Conservation (phyloP, 192 early-diverging fungal genomes). For the Backusella luteola region DNA sequence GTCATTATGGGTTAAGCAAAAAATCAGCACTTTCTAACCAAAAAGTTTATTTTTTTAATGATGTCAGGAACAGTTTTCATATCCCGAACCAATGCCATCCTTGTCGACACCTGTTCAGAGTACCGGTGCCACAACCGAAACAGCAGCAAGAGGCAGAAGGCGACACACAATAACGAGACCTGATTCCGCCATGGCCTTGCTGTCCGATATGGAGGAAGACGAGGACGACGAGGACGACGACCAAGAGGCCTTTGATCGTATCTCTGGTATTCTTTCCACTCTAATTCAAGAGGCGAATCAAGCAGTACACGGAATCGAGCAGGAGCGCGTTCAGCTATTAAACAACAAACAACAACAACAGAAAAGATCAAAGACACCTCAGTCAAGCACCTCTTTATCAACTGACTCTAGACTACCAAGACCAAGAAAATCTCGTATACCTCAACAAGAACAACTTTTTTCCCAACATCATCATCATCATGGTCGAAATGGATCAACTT, state of each 20-base stretch:
- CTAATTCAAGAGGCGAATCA: constrained; percentile 33
- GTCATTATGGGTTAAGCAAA: background rate
- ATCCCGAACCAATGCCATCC: constrained; percentile 20
- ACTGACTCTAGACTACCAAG: constrained; percentile 12
- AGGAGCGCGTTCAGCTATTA: constrained; percentile 6
- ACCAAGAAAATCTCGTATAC: constrained; percentile 1
- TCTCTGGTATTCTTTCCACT: constrained; percentile 31
- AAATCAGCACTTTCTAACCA: background rate
- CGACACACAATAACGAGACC: constrained; percentile 12
- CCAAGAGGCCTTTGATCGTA: constrained; percentile 26
- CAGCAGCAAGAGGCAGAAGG: background rate
- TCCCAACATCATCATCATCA: background rate
- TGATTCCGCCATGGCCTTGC: constrained; percentile 17
- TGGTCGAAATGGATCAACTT: background rate
- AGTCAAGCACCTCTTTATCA: background rate
- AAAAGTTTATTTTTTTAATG: background rate
- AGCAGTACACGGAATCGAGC: constrained; percentile 23
- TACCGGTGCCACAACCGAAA: background rate
- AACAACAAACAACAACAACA: background rate
- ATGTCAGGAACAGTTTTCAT: background rate
- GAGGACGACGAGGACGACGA: constrained; percentile 17
- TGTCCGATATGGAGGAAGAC: constrained; percentile 12
- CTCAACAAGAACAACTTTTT: background rate
- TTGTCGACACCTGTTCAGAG: constrained; percentile 7
- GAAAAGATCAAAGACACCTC: constrained; percentile 8